Percentiles rank a stretch among this genome's conserved stretches.
phyloP scores from a whole-genome alignment of 257 asterid genomes.

The Eustoma russellianum region DNA sequence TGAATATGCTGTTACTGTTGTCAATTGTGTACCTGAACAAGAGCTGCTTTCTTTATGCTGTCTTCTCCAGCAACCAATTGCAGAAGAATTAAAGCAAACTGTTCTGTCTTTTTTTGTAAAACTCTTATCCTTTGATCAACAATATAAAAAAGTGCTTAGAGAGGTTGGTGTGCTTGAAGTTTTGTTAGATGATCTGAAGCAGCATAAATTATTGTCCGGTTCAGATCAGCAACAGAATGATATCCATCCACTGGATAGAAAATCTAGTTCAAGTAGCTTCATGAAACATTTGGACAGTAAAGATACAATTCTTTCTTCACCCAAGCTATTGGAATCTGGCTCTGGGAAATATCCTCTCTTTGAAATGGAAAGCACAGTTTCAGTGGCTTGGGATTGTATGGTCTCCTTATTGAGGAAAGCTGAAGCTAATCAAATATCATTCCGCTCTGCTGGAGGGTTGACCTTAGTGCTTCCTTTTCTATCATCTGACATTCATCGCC shows the following conservation, averaged over 20 bases:
- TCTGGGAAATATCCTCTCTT: conserved; percentile 72
- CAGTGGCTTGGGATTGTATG: conserved; percentile 91
- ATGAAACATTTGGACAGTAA: conserved; percentile 70
- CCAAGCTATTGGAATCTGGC: conserved; percentile 77
- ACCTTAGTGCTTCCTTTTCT: conserved; percentile 72
- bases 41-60: conserved; percentile 97
- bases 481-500: conserved; percentile 78
- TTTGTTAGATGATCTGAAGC: conserved; percentile 90
- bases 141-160: conserved; percentile 86
- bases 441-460: conserved; percentile 82
- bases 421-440: conserved; percentile 76
- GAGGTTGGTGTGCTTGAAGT: conserved; percentile 98
- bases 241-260: conserved; percentile 46
- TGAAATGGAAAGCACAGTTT: conserved; percentile 62
- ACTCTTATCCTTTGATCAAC: conserved; percentile 93
- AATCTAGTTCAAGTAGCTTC: conserved; percentile 67
- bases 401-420: conserved; percentile 84
- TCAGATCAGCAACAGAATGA: conserved; percentile 52
- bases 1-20: conserved; percentile 93
- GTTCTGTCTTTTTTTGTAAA: conserved; percentile 87
- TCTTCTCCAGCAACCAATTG: conserved; percentile 83
- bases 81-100: conserved; percentile 70
- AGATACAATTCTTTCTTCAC: conserved; percentile 89
- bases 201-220: conserved; percentile 66
- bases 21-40: conserved; percentile 92